Percentiles rank a stretch among this genome's conserved stretches.
Conservation (phyloP, 768 basidiomycete genomes). For the Agaricus subrufescens region DNA sequence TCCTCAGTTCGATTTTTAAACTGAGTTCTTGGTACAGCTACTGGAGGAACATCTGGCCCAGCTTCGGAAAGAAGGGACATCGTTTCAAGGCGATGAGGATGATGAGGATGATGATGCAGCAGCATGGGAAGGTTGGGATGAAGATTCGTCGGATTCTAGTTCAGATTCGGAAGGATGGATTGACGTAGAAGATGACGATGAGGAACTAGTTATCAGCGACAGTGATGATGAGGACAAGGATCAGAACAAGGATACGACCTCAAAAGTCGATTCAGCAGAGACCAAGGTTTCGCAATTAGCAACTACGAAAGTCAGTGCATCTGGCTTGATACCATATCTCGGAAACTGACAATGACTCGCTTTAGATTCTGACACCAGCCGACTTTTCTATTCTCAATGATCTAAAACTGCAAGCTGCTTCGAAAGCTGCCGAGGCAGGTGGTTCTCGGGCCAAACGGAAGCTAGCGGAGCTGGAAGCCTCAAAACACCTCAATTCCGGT, state of each 20-base stretch:
- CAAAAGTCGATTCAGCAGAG: conserved; percentile 20
- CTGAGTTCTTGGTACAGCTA: conserved; percentile 42
- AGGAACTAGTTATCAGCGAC: conserved; percentile 75
- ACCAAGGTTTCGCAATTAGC: conserved; percentile 61
- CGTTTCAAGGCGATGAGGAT: conserved; percentile 28
- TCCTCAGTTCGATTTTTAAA: neutral
- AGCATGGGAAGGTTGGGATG: conserved; percentile 90
- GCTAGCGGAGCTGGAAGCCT: conserved; percentile 73
- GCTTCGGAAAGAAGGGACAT: conserved; percentile 51
- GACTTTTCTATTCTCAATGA: conserved; percentile 93
- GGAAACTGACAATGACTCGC: neutral
- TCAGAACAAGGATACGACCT: conserved; percentile 33
- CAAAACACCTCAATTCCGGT: conserved; percentile 35
- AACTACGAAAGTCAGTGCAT: conserved; percentile 63
- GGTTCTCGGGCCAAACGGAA: conserved; percentile 85
- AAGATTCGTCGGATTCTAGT: conserved; percentile 52
- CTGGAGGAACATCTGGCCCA: conserved; percentile 82
- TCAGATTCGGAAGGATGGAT: conserved; percentile 74
- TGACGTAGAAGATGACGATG: conserved; percentile 70
- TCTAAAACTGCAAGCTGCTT: conserved; percentile 75
- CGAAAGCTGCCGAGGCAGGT: conserved; percentile 64
- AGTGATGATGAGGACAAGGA: conserved; percentile 70
- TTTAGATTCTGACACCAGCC: conserved; percentile 91
- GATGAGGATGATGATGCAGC: conserved; percentile 54
- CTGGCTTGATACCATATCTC: neutral